Evolutionary conservation across 441 rosid genomes (phyloP).

Genomic region (Mallotus japonicus): DNA sequence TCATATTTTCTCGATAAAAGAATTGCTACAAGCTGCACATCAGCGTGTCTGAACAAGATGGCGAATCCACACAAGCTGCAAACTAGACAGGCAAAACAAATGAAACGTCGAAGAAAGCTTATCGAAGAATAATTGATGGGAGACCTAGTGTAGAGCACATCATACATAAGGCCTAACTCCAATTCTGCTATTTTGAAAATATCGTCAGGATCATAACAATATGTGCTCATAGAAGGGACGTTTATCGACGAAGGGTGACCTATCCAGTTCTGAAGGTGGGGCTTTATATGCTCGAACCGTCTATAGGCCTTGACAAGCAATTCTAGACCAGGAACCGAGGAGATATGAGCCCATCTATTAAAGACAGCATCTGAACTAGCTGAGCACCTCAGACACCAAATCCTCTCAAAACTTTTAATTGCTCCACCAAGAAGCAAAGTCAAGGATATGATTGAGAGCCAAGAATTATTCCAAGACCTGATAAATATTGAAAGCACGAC

Average conservation of each 20-base stretch:
- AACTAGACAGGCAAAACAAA: conserved; percentile 11
- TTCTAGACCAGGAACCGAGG: neutral
- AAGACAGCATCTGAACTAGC: neutral
- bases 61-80: conserved; percentile 17
- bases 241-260: conserved; percentile 19
- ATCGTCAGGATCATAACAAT: neutral
- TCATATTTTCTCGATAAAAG: conserved; percentile 11
- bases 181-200: conserved; percentile 14
- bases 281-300: conserved; percentile 18
- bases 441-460: conserved; percentile 18
- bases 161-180: conserved; percentile 16
- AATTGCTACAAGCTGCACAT: conserved; percentile 7
- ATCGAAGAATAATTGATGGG: conserved; percentile 1
- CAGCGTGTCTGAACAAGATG: conserved; percentile 13
- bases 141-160: conserved; percentile 11
- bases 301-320: conserved; percentile 12
- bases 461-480: conserved; percentile 18
- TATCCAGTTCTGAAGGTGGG: conserved; percentile 18
- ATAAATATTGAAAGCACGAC: conserved; percentile 2
- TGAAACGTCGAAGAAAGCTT: conserved; percentile 7
- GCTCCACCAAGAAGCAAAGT: conserved; percentile 18
- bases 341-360: neutral
- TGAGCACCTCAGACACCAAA: conserved; percentile 19
- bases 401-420: conserved; percentile 21
- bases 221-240: conserved; percentile 9